These are phyloP conservation scores for Themeda triandra DNA, from an alignment of 176 grass and related monocot species.

Conservation along the genomic window DNA sequence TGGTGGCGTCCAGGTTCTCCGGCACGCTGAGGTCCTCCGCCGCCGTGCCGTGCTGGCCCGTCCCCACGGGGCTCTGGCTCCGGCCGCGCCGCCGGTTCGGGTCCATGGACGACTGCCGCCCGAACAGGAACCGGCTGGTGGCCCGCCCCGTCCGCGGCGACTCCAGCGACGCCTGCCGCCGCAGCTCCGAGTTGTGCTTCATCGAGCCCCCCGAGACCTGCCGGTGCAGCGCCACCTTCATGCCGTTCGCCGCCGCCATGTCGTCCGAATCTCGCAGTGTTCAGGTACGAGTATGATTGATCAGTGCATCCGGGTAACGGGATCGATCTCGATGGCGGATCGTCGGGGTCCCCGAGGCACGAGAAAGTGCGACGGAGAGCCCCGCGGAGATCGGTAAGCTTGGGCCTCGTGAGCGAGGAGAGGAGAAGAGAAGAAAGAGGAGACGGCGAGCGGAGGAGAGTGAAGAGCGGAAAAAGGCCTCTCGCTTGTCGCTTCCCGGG, in stretches of 20 bases:
- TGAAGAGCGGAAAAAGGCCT: conserved; percentile 22
- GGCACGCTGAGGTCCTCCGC: conserved; percentile 70
- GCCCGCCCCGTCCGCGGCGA: conserved; percentile 46
- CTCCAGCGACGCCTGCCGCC: conserved; percentile 63
- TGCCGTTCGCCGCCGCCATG: conserved; percentile 56
- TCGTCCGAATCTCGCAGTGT: neutral
- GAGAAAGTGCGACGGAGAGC: conserved; percentile 56
- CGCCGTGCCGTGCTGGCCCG: too few relatives aligned
- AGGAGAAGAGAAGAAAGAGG: neutral
- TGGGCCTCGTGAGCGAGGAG: conserved; percentile 11
- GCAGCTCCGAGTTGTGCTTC: conserved; percentile 56
- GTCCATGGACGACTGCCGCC: conserved; percentile 90
- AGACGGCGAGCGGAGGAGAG: conserved; percentile 24
- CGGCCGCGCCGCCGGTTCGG: conserved; percentile 58
- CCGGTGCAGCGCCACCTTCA: conserved; percentile 51
- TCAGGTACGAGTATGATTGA: neutral
- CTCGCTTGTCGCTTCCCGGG: conserved; percentile 16
- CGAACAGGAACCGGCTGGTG: conserved; percentile 58
- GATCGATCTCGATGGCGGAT: neutral
- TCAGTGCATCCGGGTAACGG: neutral
- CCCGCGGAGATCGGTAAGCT: conserved; percentile 8
- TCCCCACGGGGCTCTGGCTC: conserved; percentile 57
- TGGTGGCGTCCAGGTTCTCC: conserved; percentile 77
- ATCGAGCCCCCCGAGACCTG: conserved; percentile 74
- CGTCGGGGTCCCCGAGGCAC: conserved; percentile 54